Evolutionary conservation across 805 yeast species (phyloP), one percentile per base, ranked within the genome.

Genomic region (Sungouiozyma ichnusensis): DNA sequence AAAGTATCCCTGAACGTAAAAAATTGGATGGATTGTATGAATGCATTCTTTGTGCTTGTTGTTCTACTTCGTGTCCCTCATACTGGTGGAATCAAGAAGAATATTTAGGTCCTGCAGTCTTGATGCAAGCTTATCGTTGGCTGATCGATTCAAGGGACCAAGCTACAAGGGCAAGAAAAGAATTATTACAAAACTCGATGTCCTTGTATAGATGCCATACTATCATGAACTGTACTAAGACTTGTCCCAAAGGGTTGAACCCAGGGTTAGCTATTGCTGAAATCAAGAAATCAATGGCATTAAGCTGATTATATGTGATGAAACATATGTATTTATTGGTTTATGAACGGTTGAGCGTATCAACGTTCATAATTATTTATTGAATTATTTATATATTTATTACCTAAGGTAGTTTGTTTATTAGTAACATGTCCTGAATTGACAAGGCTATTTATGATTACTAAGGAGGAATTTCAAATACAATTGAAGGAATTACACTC

Each of bases 61-160:
- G 98, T 69, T 88, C 97, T 31, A 92, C 98, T 40, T 81, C 97
- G 16, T 92, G 98, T 73, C 98, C 98, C 42, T 88, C 97, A 3
- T 92, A 92, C 76, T 92, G 98, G 98, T 92, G 98, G 98, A 92
- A 92, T 71, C 95, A 86, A 71, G 95, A 88, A 69, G 94, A 92
- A 73, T 92, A 92, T 69, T 72, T 92, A 56, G 98, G 98, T 44
- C 98, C 98, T 19, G 98, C 98, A 24, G 97, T 92, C 42, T 76
- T 92, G 66, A 85, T 92, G 96, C 98, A 92, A 74, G 97, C 97
- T 43, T 92, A 80, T 76, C 82, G 98, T 73, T 92, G 98, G 98
- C 79, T 92, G 74, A 78, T 87, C 48, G 98, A 92, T 68, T 82
- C 95, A 35, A 82, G 98, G 73, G 98, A 92, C 69, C 81, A 86